Base-by-base conservation (phyloP, 805 yeast species). In the Teunomyces barrocoloradensis region DNA sequence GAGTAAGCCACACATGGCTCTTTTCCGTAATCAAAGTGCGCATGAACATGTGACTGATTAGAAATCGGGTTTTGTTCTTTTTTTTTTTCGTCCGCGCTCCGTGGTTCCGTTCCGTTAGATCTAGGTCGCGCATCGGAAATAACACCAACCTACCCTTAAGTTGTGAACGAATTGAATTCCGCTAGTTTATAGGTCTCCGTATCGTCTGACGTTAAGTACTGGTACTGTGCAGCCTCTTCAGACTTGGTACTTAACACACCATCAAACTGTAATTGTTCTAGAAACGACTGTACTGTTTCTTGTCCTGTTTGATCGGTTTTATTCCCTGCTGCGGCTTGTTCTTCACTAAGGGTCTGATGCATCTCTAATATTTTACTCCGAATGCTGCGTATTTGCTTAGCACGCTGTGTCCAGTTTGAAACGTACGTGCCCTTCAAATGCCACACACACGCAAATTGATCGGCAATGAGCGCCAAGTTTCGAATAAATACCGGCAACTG, bases 381-480 rank as follows among this genome's bases (percentile, higher is more conserved):
- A n/a, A 73, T 49, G 1, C 54, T 52, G 11, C 54, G 52, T 17
- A 85, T 74, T 53, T 84, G 89, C 46, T 71, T 77, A 53, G 80
- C 74, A 49, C 96, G 71, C 53, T 80, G 80, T 13, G 79, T 74
- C 95, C 96, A 88, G 56, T 77, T 82, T 34, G 84, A 77, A 6
- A 74, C 68, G 64, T 77, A 82, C 30, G 70, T 71, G 18, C 50
- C 53, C 43, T 74, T 74, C 9, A 80, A 66, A 54, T 85, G 85
- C 89, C 94, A 88, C 13, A 84, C 84, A 21, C 77, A 75, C 1
- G 96, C 89, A 64, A 88, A 86, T 50, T 82, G 84, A 53, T 80
- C 78, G 3, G 90, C 85, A 45, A 82, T 73, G 17, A 85, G 59
- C 2, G 87, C 81, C 50, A 85, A 65, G 51, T 84, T 85, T 42